phyloP scores from a whole-genome alignment of 176 grass and related monocot species.

The Cenchrus americanus region DNA sequence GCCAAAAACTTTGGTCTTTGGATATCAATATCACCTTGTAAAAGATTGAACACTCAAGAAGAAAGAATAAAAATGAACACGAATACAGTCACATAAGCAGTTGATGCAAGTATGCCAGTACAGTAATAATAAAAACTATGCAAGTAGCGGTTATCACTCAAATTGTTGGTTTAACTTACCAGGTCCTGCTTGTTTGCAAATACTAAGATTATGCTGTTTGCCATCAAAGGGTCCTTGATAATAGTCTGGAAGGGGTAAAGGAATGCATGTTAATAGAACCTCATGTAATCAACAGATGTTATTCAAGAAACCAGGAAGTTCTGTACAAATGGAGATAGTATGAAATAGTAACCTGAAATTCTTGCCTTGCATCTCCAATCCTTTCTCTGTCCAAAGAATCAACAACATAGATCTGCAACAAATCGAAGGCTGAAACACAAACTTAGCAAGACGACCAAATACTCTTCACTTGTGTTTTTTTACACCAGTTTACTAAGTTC shows the following conservation, averaged over 20 bases:
- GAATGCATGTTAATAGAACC: conserved; percentile 24
- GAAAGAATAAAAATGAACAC: not conserved
- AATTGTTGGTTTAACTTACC: conserved; percentile 57
- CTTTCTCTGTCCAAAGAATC: conserved; percentile 98
- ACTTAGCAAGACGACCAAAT: conserved; percentile 22
- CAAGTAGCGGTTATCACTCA: not conserved
- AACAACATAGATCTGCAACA: conserved; percentile 85
- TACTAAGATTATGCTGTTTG: conserved; percentile 84
- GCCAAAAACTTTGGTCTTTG: not conserved
- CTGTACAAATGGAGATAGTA: not conserved
- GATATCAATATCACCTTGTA: not conserved
- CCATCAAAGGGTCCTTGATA: conserved; percentile 89
- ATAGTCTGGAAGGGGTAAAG: conserved; percentile 57
- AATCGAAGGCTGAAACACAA: conserved; percentile 40
- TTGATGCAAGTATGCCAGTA: not conserved
- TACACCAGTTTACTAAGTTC: not conserved
- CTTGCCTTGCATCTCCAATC: conserved; percentile 71
- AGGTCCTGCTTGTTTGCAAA: conserved; percentile 97
- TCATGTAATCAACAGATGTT: not conserved
- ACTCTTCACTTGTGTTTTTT: not conserved
- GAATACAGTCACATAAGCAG: not conserved
- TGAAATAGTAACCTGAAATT: conserved; percentile 70
- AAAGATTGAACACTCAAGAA: not conserved
- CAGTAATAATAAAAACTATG: not conserved
- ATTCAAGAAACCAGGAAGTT: not conserved